Base-by-base conservation (phyloP, 176 grass and related monocot species). In the Oryza rufipogon region DNA sequence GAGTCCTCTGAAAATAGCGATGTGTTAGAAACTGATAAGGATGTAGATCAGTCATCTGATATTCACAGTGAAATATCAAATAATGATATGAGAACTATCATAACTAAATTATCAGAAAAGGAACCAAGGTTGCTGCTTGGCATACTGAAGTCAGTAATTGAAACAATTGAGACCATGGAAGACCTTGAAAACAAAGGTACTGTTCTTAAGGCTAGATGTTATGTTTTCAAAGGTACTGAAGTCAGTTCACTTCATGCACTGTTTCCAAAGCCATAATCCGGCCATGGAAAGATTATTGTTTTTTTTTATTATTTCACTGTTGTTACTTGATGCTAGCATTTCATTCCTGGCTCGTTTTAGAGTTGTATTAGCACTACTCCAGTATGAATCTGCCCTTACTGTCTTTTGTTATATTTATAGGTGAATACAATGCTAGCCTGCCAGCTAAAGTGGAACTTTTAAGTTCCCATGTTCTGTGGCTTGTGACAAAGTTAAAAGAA, bases 101-200 rank as follows among this genome's bases (percentile, higher is more conserved):
- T 96, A 76, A 63, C 47, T 38, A 87, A 83, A 85, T 41, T 99
- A 15, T 87, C 89, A 39, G 84, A 82, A n/a, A 99, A 94, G 82
- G 91, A 93, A 83, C 93, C 96, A 47, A 90, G 88, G 56, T 88
- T 99, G 44, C 66, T 96, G 54, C 71, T 99, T 45, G 88, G 88
- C 83, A 51, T 92, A 65, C 75, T 99, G 28, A 96, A 93, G 88
- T 83, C 75, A 20, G 81, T 95, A 65, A 49, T 96, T 91, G 91
- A 94, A 87, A 91, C 75, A 70, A 90, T 99, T 17, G 96, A 94
- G 17, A 36, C 30, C 49, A 70, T 61, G 70, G 82, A 97, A 78
- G 45, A 54, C 81, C 45, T 92, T 4, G 67, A 81, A 81, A 39
- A 30, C 67, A 72, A 86, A 76, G 80, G 83, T 92, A 89, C 44